Base-by-base conservation (phyloP, 1,284 basidiomycete genomes). In the Cryptococcus sp. region DNA sequence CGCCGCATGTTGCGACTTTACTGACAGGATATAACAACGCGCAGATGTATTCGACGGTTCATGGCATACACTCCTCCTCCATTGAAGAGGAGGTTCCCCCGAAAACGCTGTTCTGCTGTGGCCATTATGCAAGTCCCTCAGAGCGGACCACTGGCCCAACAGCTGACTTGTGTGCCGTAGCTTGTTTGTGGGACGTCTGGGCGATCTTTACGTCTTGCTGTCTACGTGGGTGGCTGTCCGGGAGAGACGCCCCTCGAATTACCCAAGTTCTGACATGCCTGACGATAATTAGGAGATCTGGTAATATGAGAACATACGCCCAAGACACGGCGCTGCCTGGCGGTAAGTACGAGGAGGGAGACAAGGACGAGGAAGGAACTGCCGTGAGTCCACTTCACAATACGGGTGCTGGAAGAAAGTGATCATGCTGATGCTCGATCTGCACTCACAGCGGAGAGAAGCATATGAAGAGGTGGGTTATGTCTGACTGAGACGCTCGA, bases 301-400 rank as follows among this genome's bases (percentile, higher is more conserved):
- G 85, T 0, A 82, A 82, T 1, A 76, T 92, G 66, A 79, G 85
- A 43, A 82, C 85, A 4, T 93, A 87, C 64, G 87, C 89, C 0
- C 87, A 88, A 0, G 89, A 92, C 71, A 92, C 90, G 0, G 86
- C 88, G 1, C 75, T 92, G 4, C 89, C 89, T 0, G 90, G 90
- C 4, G 89, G 90, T 0, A 89, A 86, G 68, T 81, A 85, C 18
- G 90, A 92, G 28, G 78, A 79, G 1, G 79, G 78, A 20, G 90
- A 92, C 70, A 72, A 68, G 60, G 84, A 82, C 43, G 78, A 85
- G 13, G 89, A 91, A 70, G 86, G 86, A 60, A 87, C 89, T 1
- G 90, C 89, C 18, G 89, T 91, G 73, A 65, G 85, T 79, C 13
- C 20, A 11, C 6, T n/a, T n/a, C 11, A 43, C 24, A 33, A 15